phyloP scores from a whole-genome alignment of 331 rosid genomes.

The Erythrophleum ivorense region DNA sequence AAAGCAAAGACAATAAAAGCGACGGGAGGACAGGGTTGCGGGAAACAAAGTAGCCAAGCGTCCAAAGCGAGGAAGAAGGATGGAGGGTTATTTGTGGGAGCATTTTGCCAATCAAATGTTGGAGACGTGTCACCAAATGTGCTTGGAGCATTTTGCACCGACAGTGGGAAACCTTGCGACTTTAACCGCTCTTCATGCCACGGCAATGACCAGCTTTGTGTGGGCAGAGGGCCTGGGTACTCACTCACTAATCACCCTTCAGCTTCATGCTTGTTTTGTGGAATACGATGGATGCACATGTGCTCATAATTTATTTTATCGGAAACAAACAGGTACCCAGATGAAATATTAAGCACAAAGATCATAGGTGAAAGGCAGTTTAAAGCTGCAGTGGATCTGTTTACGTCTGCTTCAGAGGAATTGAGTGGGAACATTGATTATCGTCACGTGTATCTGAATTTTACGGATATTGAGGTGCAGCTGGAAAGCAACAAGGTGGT shows the following conservation, averaged over 20 bases:
- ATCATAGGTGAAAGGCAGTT: slow-evolving; percentile 83
- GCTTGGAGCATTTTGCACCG: slow-evolving; percentile 79
- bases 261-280: neutral
- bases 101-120: slow-evolving; percentile 91
- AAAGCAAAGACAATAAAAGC: slow-evolving; percentile 57
- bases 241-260: neutral
- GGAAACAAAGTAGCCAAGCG: slow-evolving; percentile 51
- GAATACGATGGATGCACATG: neutral
- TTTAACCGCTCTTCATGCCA: slow-evolving; percentile 79
- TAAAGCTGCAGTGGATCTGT: slow-evolving; percentile 58
- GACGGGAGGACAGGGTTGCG: slow-evolving; percentile 66
- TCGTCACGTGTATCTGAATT: slow-evolving; percentile 72
- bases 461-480: slow-evolving; percentile 67
- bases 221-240: slow-evolving; percentile 88
- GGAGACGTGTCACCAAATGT: slow-evolving; percentile 95
- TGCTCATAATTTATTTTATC: neutral
- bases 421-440: slow-evolving; percentile 63
- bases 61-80: slow-evolving; percentile 74
- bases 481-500: slow-evolving; percentile 54
- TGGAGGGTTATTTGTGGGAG: slow-evolving; percentile 78
- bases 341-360: slow-evolving; percentile 78
- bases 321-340: slow-evolving; percentile 59
- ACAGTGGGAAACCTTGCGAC: slow-evolving; percentile 74
- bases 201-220: slow-evolving; percentile 73
- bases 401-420: slow-evolving; percentile 59